A percentile compares a stretch with the other conserved stretches of the same genome.
Evolutionary conservation across 192 early-diverging fungal genomes (phyloP).

Genomic region (Bifiguratus adelaidae): DNA sequence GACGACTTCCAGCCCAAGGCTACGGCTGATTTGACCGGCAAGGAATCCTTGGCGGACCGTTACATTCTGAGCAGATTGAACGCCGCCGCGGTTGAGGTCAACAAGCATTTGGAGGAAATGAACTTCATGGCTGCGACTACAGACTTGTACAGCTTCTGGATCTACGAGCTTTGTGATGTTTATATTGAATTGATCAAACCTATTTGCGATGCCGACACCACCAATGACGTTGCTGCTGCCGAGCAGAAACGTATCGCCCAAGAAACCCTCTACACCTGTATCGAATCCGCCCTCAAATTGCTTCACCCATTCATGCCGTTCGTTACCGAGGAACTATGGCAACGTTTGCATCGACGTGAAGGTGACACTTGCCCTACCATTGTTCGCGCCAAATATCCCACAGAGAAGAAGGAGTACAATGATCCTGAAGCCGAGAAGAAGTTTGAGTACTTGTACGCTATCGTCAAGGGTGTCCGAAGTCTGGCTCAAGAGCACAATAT

Average conservation of each 20-base stretch:
- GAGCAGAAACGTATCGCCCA: constrained; percentile 46
- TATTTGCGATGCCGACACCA: constrained; percentile 57
- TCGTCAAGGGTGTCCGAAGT: constrained; percentile 67
- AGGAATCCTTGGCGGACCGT: constrained; percentile 77
- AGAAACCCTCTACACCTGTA: constrained; percentile 90
- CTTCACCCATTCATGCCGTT: constrained; percentile 99
- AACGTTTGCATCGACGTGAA: constrained; percentile 78
- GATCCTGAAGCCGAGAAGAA: constrained; percentile 59
- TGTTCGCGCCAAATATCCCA: constrained; percentile 57
- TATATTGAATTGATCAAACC: constrained; percentile 93
- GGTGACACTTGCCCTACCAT: constrained; percentile 60
- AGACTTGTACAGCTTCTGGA: constrained; percentile 87
- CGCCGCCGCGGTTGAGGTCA: constrained; percentile 63
- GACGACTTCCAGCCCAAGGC: constrained; percentile 66
- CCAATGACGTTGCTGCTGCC: constrained; percentile 28
- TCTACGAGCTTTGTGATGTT: constrained; percentile 94
- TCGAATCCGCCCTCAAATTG: constrained; percentile 83
- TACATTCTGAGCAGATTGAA: constrained; percentile 94
- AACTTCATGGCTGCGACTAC: constrained; percentile 92
- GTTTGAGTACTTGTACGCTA: constrained; percentile 70
- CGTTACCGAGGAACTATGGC: constrained; percentile 98
- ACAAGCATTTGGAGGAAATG: constrained; percentile 62
- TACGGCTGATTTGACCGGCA: constrained; percentile 48
- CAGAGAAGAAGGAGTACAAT: constrained; percentile 37
- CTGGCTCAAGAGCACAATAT: constrained; percentile 73